A percentile compares a stretch with the other conserved stretches of the same genome.
Evolutionary conservation across 192 early-diverging fungal genomes (phyloP).

Genomic region (Phlyctochytrium planicorne): DNA sequence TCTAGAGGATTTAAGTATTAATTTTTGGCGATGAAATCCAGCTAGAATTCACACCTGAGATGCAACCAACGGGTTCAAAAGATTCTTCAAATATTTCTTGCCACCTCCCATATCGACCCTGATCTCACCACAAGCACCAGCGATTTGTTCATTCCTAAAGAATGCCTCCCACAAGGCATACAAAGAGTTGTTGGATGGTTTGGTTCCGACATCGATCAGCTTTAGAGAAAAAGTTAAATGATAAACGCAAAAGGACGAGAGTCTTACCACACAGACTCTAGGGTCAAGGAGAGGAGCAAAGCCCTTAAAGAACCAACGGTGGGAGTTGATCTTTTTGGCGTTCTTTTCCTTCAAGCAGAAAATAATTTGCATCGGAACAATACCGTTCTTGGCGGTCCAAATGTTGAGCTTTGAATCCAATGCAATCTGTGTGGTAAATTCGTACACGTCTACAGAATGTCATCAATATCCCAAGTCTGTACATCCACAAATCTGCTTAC

Average conservation of each 20-base stretch:
- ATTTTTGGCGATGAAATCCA: no score
- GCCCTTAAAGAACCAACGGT: slow-evolving; percentile 97
- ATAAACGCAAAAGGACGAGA: neutral
- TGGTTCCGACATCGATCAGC: slow-evolving; percentile 74
- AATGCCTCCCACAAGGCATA: slow-evolving; percentile 58
- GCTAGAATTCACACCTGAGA: slow-evolving; percentile 83
- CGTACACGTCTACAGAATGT: slow-evolving; percentile 70
- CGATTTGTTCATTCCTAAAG: slow-evolving; percentile 62
- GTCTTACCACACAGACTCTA: slow-evolving; percentile 62
- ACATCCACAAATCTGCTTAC: slow-evolving; percentile 23
- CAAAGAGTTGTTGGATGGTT: slow-evolving; percentile 58
- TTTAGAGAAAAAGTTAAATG: neutral
- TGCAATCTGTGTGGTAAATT: slow-evolving; percentile 81
- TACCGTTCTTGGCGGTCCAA: slow-evolving; percentile 60
- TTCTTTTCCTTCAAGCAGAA: slow-evolving; percentile 95
- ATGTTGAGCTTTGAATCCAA: slow-evolving; percentile 68
- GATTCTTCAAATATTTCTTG: slow-evolving; percentile 44
- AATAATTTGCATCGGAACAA: slow-evolving; percentile 83
- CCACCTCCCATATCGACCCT: slow-evolving; percentile 48
- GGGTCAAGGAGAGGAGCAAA: slow-evolving; percentile 80
- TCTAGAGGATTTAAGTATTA: no score
- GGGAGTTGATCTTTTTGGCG: slow-evolving; percentile 91
- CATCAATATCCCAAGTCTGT: no score
- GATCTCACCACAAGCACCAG: slow-evolving; percentile 81
- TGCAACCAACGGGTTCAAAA: slow-evolving; percentile 72